Evolutionary conservation across 2,329 filamentous ascomycete genomes (phyloP).

Genomic region (Cladosporium velox): DNA sequence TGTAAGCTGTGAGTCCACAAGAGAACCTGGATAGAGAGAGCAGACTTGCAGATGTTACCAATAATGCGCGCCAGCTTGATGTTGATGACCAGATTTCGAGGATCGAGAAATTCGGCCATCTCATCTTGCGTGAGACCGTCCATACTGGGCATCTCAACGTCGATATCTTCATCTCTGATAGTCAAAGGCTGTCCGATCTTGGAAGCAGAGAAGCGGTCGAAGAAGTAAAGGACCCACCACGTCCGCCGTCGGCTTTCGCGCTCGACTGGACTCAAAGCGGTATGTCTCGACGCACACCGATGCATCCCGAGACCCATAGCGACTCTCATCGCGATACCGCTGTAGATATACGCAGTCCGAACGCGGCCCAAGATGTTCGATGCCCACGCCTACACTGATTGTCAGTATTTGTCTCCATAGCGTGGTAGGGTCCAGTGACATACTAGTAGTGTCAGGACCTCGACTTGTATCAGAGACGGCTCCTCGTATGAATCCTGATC

Average conservation of each 20-base stretch:
- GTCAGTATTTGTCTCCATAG: constrained; percentile 10
- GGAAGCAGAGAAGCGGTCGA: constrained; percentile 38
- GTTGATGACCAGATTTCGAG: constrained; percentile 43
- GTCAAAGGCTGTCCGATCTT: constrained; percentile 39
- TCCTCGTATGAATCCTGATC: constrained; percentile 43
- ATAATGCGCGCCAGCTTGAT: constrained; percentile 44
- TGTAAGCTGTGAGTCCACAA: constrained; percentile 19
- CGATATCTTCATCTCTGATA: constrained; percentile 41
- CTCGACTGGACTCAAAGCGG: constrained; percentile 39
- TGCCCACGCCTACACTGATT: constrained; percentile 44
- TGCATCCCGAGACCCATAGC: constrained; percentile 50
- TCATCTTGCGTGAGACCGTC: constrained; percentile 33
- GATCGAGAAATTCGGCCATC: constrained; percentile 39
- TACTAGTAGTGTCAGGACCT: constrained; percentile 47
- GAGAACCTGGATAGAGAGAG: constrained; percentile 23
- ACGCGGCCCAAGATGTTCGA: constrained; percentile 49
- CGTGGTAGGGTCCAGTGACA: constrained; percentile 30
- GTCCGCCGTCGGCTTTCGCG: constrained; percentile 37
- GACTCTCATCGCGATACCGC: constrained; percentile 49
- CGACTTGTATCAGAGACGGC: constrained; percentile 49
- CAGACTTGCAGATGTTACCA: constrained; percentile 33
- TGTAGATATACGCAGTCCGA: constrained; percentile 48
- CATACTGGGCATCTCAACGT: constrained; percentile 48
- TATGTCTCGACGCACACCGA: constrained; percentile 36
- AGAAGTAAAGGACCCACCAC: constrained; percentile 41